Percentiles rank a stretch among this genome's conserved stretches.
Conservation (phyloP, 208 protist species). For the Entamoeba histolytica region DNA sequence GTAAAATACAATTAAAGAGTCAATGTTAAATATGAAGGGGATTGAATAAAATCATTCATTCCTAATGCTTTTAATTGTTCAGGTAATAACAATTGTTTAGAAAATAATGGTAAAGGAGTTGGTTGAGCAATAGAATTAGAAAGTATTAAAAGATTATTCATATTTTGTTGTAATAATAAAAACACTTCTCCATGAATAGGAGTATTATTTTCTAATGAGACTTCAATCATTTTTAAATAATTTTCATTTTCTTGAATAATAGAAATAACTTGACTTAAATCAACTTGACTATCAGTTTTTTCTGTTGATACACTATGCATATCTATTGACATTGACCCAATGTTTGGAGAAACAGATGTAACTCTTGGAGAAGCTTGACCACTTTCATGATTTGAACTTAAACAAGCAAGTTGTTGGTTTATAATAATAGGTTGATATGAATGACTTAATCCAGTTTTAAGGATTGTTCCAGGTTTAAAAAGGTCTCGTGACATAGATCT, state of each 20-base stretch:
- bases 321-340: background rate
- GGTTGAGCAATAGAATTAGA: background rate
- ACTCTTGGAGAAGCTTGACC: background rate
- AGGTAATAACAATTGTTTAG: background rate
- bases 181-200: background rate
- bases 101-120: background rate
- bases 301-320: background rate
- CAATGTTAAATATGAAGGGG: background rate
- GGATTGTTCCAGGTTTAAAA: background rate
- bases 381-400: background rate
- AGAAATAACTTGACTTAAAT: background rate
- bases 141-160: background rate
- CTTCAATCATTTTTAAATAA: background rate
- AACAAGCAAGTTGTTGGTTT: background rate
- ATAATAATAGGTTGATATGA: no score
- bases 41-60: background rate
- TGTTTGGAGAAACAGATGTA: background rate
- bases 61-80: background rate
- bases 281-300: background rate
- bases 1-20: background rate
- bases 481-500: background rate
- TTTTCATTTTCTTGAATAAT: background rate
- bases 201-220: background rate
- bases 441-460: background rate
- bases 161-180: background rate